Conservation (phyloP, 345 rosid species). For the Luvunga scandens region DNA sequence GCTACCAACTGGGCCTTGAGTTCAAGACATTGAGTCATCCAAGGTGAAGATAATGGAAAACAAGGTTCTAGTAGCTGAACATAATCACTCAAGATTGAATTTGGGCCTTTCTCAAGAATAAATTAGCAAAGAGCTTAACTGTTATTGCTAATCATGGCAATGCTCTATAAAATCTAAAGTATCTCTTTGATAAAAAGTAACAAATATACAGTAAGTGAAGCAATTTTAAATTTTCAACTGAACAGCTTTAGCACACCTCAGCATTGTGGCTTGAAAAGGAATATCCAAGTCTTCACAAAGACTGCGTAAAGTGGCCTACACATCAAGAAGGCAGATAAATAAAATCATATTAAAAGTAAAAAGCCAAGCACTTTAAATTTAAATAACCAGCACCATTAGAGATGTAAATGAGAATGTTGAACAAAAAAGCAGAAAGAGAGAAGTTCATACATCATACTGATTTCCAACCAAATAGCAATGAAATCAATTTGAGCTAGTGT, state of each 20-base stretch:
- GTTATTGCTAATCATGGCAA: not conserved
- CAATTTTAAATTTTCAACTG: not conserved
- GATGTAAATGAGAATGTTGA: not conserved
- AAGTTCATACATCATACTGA: not conserved
- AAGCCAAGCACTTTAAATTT: not conserved
- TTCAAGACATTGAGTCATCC: not conserved
- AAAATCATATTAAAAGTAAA: not conserved
- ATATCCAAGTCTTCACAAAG: conserved; percentile 76
- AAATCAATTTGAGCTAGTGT: not conserved
- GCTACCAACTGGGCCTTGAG: not conserved
- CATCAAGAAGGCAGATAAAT: conserved; percentile 2
- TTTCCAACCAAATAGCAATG: not conserved
- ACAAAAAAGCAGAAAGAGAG: not conserved
- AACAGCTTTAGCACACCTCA: conserved; percentile 43
- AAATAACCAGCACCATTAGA: not conserved
- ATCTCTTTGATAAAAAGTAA: not conserved
- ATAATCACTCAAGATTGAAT: not conserved
- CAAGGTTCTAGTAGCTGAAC: not conserved
- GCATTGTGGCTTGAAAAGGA: conserved; percentile 76
- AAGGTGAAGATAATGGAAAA: not conserved
- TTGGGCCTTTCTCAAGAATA: not conserved
- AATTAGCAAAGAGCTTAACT: not conserved
- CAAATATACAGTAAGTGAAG: not conserved
- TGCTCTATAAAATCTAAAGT: not conserved
- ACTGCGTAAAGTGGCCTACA: conserved; percentile 64